Conservation (phyloP, 176 grass and related monocot genomes). For the Juncus inflexus region DNA sequence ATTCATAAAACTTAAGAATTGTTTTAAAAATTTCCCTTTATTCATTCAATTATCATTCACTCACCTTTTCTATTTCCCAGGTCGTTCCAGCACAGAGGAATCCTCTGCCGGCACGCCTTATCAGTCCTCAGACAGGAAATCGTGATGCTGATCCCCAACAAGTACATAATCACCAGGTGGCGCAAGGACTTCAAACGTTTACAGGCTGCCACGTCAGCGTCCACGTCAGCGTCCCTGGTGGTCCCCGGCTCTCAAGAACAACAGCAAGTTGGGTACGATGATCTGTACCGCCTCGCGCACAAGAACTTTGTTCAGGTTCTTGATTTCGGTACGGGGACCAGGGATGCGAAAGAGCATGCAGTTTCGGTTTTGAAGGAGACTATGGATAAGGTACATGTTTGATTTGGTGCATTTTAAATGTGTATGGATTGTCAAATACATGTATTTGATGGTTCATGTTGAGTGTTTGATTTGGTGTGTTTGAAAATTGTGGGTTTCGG, state of each 20-base stretch:
- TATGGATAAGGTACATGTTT: slow-evolving; percentile 46
- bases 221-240: neutral
- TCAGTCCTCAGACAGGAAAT: slow-evolving; percentile 71
- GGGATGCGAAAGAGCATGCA: slow-evolving; percentile 60
- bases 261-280: slow-evolving; percentile 65
- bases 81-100: slow-evolving; percentile 75
- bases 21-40: neutral
- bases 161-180: slow-evolving; percentile 74
- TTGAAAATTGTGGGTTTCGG: too few species aligned
- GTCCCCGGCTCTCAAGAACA: slow-evolving; percentile 16
- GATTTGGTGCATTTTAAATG: too few species aligned
- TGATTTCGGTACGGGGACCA: slow-evolving; percentile 59
- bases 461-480: too few species aligned
- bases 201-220: slow-evolving; percentile 42
- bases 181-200: slow-evolving; percentile 77
- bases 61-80: slow-evolving; percentile 11
- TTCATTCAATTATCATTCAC: slow-evolving; percentile 1
- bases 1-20: too few species aligned
- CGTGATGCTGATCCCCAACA: slow-evolving; percentile 58
- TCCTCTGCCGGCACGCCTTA: slow-evolving; percentile 83
- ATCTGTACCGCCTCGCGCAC: slow-evolving; percentile 61
- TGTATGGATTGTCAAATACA: too few species aligned
- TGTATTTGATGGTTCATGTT: too few species aligned
- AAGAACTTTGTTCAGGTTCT: slow-evolving; percentile 65
- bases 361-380: slow-evolving; percentile 67